These are phyloP conservation scores for Colletotrichum paranaense DNA, from an alignment of 2,329 filamentous ascomycete genomes.

Conservation along the genomic window DNA sequence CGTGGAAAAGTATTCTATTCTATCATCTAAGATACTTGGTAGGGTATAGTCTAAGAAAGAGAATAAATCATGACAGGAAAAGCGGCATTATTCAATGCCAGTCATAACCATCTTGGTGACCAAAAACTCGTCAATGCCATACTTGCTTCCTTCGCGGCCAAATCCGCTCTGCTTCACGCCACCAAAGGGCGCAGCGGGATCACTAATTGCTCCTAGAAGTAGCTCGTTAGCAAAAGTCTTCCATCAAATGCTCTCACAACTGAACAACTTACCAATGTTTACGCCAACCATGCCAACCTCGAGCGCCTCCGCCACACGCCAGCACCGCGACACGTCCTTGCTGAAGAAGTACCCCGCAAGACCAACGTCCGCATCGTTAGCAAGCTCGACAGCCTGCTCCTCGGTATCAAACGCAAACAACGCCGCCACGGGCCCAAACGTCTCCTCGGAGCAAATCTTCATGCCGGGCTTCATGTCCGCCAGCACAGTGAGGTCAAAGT, in stretches of 20 bases:
- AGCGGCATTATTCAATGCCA: slow-evolving; percentile 18
- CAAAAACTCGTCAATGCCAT: slow-evolving; percentile 36
- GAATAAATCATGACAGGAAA: neutral
- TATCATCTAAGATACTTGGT: neutral
- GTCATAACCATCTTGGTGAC: slow-evolving; percentile 37
- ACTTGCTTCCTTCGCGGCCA: slow-evolving; percentile 58
- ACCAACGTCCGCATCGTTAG: slow-evolving; percentile 68
- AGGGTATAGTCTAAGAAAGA: neutral
- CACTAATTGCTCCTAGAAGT: slow-evolving; percentile 40
- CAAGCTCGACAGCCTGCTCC: slow-evolving; percentile 53
- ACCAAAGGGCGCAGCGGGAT: slow-evolving; percentile 57
- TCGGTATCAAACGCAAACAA: slow-evolving; percentile 56
- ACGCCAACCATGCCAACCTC: slow-evolving; percentile 71
- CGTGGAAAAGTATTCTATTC: too few relatives aligned
- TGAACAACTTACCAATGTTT: slow-evolving; percentile 54
- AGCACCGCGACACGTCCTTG: slow-evolving; percentile 62
- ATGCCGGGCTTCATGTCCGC: slow-evolving; percentile 54
- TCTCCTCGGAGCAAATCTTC: slow-evolving; percentile 59
- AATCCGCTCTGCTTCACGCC: slow-evolving; percentile 62
- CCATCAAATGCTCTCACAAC: neutral
- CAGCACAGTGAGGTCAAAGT: slow-evolving; percentile 59
- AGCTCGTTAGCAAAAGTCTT: neutral
- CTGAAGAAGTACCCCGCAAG: slow-evolving; percentile 73
- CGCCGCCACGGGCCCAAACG: slow-evolving; percentile 58
- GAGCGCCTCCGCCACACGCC: slow-evolving; percentile 64